Evolutionary conservation across 75 land plant genomes (phyloP), one percentile per base, ranked within the genome.

Genomic region (Pinus taeda): DNA sequence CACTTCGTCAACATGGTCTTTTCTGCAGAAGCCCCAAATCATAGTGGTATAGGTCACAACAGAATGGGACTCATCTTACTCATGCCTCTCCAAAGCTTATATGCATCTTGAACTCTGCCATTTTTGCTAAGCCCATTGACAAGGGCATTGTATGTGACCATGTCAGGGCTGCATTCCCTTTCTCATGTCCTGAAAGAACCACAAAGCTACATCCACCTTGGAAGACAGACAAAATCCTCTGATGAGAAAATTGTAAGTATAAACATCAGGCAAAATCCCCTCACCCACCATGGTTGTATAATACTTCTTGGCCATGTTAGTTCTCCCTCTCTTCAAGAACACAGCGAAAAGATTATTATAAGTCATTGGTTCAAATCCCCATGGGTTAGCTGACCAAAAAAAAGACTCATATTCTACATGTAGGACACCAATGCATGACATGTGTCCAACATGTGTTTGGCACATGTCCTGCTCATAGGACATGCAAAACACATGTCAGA

Each of bases 31-130:
- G 36, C 95, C 92, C 56, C 88, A 81, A 67, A 95, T 87, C 82
- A 96, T 73, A 36, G 97, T 92, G 0, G 93, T 93, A 76, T 92
- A 96, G 11, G 98, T 92, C 63, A 92, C 88, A 60, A 89, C 88
- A 85, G 61, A n/a, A 76, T 66, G 1, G 60, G 7, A 2, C 69
- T 71, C 26, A 74, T 84, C 70, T 37, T 83, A 1, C 37, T 4
- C 91, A 89, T 89, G 6, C 84, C 87, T 59, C 83, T 81, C 78
- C 89, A 33, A 66, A 91, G 66, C 72, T 87, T 85, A 17, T 33
- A 73, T 13, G 88, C 90, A 62, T 78, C 70, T 2, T 56, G 70
- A 6, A 88, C 83, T 76, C 82, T 86, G 30, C 93, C 95, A 21
- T 45, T 81, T 63, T 82, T 80, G 60, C 91, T 90, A 26, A 93